These are phyloP conservation scores for Ustilago xerochloae DNA, from an alignment of 1,284 basidiomycete genomes.

Conservation along the genomic window DNA sequence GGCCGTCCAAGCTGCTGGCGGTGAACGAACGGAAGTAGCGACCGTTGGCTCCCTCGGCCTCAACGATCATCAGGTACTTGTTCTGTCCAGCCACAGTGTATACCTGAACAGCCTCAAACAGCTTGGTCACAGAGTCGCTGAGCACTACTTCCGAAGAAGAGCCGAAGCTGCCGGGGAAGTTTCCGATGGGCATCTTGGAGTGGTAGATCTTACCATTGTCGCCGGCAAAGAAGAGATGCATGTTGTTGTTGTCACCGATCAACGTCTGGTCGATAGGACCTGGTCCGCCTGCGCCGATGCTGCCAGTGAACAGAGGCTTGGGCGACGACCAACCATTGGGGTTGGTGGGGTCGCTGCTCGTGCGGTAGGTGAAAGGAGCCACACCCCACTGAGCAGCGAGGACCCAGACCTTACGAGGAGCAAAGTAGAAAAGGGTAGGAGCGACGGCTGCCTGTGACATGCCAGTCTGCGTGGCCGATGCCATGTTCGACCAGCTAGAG, in stretches of 20 bases:
- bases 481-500: conserved; percentile 25
- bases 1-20: conserved; percentile 20
- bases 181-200: conserved; percentile 25
- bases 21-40: conserved; percentile 40
- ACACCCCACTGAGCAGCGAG: conserved; percentile 29
- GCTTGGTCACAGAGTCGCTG: conserved; percentile 14
- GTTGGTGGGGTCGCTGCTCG: conserved; percentile 21
- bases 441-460: conserved; percentile 17
- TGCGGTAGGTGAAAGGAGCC: conserved; percentile 12
- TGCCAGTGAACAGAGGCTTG: conserved; percentile 17
- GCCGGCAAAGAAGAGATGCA: conserved; percentile 33
- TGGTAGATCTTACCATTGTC: conserved; percentile 43
- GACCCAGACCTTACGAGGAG: conserved; percentile 19
- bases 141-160: conserved; percentile 21
- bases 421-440: conserved; percentile 30
- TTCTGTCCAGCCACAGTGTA: conserved; percentile 32
- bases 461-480: conserved; percentile 22
- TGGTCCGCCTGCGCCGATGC: conserved; percentile 2
- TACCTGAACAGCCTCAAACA: conserved; percentile 35
- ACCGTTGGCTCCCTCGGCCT: conserved; percentile 17
- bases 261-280: conserved; percentile 37
- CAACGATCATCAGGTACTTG: conserved; percentile 41
- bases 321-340: conserved; percentile 26
- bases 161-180: conserved; percentile 24
- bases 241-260: conserved; percentile 22